Conservation (phyloP, 495 filamentous ascomycete genomes). For the Apodospora peruviana region DNA sequence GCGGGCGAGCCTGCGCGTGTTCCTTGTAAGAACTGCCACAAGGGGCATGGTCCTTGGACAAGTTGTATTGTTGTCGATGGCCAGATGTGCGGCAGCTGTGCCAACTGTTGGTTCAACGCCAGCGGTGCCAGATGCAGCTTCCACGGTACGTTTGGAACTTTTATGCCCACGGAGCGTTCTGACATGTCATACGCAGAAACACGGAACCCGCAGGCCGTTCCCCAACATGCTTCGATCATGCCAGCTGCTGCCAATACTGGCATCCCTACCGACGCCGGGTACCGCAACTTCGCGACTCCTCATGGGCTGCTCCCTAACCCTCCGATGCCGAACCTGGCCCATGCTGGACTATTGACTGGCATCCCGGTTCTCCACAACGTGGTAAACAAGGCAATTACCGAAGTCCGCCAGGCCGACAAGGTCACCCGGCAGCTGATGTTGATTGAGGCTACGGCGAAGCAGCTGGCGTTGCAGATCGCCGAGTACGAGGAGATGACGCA, state of each 20-base stretch:
- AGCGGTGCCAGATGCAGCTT: constrained; percentile 46
- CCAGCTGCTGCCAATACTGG: constrained; percentile 8
- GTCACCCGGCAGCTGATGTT: constrained; percentile 33
- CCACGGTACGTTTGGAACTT: constrained; percentile 31
- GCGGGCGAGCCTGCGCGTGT: constrained; percentile 35
- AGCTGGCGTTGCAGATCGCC: constrained; percentile 37
- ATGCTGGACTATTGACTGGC: constrained; percentile 23
- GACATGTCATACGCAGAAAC: constrained; percentile 14
- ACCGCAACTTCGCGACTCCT: constrained; percentile 13
- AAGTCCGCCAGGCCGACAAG: constrained; percentile 36
- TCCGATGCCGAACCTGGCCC: constrained; percentile 8
- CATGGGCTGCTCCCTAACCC: constrained; percentile 11
- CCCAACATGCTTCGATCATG: constrained; percentile 16
- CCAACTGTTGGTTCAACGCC: constrained; percentile 50
- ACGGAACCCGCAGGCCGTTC: constrained; percentile 16
- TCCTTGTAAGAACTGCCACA: constrained; percentile 48
- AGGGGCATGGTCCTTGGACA: constrained; percentile 46
- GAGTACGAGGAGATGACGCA: constrained; percentile 33
- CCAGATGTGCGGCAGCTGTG: constrained; percentile 48
- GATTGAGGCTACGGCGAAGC: constrained; percentile 36
- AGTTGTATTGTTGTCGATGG: constrained; percentile 42
- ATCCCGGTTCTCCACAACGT: constrained; percentile 33
- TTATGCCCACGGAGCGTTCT: not conserved
- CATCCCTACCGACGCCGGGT: constrained; percentile 20
- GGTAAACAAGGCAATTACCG: constrained; percentile 32